These are phyloP conservation scores for Boletus vinaceobasis DNA, from an alignment of 768 basidiomycete species.

Conservation along the genomic window DNA sequence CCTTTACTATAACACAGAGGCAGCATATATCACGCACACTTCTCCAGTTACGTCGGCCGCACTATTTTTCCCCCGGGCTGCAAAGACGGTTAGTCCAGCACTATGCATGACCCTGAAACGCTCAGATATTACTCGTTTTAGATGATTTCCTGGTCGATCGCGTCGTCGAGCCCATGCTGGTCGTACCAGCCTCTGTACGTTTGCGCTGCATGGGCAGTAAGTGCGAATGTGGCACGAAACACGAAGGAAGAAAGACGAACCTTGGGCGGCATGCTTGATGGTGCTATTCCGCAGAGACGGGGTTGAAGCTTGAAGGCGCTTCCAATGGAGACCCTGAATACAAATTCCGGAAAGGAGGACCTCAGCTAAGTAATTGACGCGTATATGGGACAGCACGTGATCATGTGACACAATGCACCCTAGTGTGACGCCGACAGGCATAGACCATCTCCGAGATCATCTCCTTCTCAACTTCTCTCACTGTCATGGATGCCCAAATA, in stretches of 20 bases:
- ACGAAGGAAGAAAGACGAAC: conserved; percentile 15
- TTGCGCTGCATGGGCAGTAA: conserved; percentile 47
- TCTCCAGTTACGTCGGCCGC: conserved; percentile 4
- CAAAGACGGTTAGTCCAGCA: conserved; percentile 1
- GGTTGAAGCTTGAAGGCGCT: background rate
- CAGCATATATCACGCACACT: conserved; percentile 22
- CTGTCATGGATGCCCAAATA: conserved; percentile 50
- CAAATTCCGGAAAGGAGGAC: conserved; percentile 13
- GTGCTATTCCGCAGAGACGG: background rate
- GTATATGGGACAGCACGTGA: conserved; percentile 18
- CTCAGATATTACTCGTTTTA: conserved; percentile 28
- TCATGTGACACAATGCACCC: conserved; percentile 10
- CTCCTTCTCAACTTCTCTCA: background rate
- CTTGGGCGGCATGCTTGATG: conserved; percentile 36
- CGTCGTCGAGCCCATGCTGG: conserved; percentile 31
- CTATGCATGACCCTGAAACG: conserved; percentile 14
- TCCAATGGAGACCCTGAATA: background rate
- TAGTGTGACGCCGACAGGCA: conserved; percentile 20
- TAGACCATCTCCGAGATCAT: conserved; percentile 1
- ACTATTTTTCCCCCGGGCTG: conserved; percentile 18
- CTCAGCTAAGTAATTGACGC: conserved; percentile 20
- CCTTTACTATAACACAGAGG: background rate
- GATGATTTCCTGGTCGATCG: conserved; percentile 47
- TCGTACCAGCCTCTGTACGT: conserved; percentile 42
- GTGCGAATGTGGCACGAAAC: conserved; percentile 13